Evolutionary conservation across 1,284 basidiomycete genomes (phyloP), one percentile per base, ranked within the genome.

Genomic region (Cerrena zonata): DNA sequence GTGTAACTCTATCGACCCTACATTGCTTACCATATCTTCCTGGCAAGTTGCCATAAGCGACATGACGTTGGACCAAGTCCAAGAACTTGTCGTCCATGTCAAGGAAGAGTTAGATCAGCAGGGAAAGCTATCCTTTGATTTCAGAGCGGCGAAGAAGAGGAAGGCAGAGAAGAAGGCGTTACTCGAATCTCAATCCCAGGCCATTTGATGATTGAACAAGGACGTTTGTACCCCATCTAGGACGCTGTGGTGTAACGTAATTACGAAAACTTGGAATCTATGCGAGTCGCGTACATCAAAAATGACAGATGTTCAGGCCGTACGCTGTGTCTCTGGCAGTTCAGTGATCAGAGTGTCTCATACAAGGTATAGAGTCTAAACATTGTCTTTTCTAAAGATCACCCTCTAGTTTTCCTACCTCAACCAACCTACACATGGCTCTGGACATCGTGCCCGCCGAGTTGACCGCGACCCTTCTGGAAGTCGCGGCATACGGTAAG

Each of bases 1-100:
- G 41, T 42, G 4, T 7, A 22, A 42, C 22, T 36, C 26, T 27
- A 50, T 58, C 19, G 48, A 54, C 19, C 45, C 53, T 21, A 38
- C 48, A 37, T 21, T 51, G 57, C 21, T 53, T 44, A 25, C 48
- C 22, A 37, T 56, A 40, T 47, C 23, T 11, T 51, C 53, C 18
- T 68, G 67, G 60, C 65, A 69, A 48, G 40, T 51, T 5, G 56
- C 50, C 2, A 53, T 69, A 25, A 38, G 53, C 40, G 48, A 56
- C 12, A 63, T 66, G 61, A 53, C 59, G 10, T 55, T 54, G 15
- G 62, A 63, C 11, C 61, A 63, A 21, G 50, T 68, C 5, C 56
- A 56, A 26, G 27, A 47, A 15, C 37, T 65, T 19, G 59, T 62
- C 2, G 34, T 63, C 40, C 24, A 53, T 18, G 61, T 61, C 21